Conservation (phyloP, 1,284 basidiomycete genomes). For the Irpex lacteus region DNA sequence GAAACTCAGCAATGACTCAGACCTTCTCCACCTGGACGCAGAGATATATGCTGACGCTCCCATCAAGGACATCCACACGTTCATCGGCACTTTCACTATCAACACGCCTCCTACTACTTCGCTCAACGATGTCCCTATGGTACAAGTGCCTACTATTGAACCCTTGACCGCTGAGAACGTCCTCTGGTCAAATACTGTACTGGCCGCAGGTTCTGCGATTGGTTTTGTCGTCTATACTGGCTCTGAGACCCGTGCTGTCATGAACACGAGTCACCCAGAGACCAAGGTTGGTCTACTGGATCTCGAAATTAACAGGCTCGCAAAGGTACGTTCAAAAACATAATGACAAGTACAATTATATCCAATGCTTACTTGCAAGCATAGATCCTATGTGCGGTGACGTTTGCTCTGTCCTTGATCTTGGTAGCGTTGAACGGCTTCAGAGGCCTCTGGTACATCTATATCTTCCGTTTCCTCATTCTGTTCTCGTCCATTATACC, state of each 20-base stretch:
- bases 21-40: slow-evolving; percentile 74
- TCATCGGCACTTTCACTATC: slow-evolving; percentile 90
- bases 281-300: slow-evolving; percentile 95
- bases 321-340: slow-evolving; percentile 69
- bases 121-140: slow-evolving; percentile 55
- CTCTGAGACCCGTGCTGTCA: slow-evolving; percentile 93
- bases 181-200: slow-evolving; percentile 96
- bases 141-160: slow-evolving; percentile 60
- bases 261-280: slow-evolving; percentile 97
- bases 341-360: background rate
- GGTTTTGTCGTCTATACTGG: slow-evolving; percentile 96
- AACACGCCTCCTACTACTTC: slow-evolving; percentile 45
- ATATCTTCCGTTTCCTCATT: slow-evolving; percentile 95
- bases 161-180: slow-evolving; percentile 92
- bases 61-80: slow-evolving; percentile 96
- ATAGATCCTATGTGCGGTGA: slow-evolving; percentile 86
- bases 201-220: slow-evolving; percentile 92
- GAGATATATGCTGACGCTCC: slow-evolving; percentile 93
- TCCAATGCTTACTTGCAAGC: no score
- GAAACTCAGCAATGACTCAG: slow-evolving; percentile 62
- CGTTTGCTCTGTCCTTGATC: slow-evolving; percentile 87
- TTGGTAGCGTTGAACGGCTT: slow-evolving; percentile 97
- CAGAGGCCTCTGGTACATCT: slow-evolving; percentile 94
- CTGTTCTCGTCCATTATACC: slow-evolving; percentile 99
- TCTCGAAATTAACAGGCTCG: slow-evolving; percentile 92